A percentile compares a stretch with the other conserved stretches of the same genome.
Evolutionary conservation across 169 alveolate genomes (phyloP).

Genomic region (Eimeria necatrix): DNA sequence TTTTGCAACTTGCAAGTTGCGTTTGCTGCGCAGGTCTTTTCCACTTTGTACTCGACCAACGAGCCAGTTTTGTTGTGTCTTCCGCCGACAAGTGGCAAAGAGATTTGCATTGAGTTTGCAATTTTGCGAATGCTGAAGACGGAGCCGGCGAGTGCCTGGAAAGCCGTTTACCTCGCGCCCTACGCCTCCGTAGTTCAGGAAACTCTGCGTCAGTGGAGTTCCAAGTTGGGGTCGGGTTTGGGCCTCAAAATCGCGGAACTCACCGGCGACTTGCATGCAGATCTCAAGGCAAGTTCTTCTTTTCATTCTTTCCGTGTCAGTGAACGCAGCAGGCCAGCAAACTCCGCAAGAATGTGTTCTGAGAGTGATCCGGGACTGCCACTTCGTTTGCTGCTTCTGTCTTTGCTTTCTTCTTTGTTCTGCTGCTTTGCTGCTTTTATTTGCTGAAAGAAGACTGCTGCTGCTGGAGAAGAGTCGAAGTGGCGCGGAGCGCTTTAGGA

Average conservation of each 20-base stretch:
- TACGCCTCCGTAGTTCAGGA: conserved; percentile 83
- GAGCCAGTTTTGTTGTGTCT: conserved; percentile 95
- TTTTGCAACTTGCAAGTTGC: too few relatives aligned
- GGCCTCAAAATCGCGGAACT: conserved; percentile 81
- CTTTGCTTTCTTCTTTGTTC: too few relatives aligned
- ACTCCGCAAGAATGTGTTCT: too few relatives aligned
- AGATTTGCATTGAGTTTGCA: conserved; percentile 94
- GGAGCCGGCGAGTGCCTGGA: conserved; percentile 81
- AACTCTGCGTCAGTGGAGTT: conserved; percentile 84
- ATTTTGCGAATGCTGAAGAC: conserved; percentile 90
- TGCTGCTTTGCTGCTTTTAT: too few relatives aligned
- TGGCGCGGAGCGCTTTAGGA: too few relatives aligned
- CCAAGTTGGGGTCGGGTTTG: conserved; percentile 85
- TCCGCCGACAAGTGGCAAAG: conserved; percentile 95
- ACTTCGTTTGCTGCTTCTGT: too few relatives aligned
- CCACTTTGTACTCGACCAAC: conserved; percentile 88
- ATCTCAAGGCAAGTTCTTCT: conserved; percentile 71
- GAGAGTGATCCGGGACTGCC: too few relatives aligned
- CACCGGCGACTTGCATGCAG: conserved; percentile 81
- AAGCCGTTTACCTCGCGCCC: conserved; percentile 88
- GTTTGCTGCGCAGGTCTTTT: conserved; percentile 82
- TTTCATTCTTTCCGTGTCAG: too few relatives aligned
- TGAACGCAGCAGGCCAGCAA: too few relatives aligned
- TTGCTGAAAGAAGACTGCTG: too few relatives aligned
- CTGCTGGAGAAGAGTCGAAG: too few relatives aligned